Base-by-base conservation (phyloP, 2,329 filamentous ascomycete species). In the Ophiosphaerella narmari region DNA sequence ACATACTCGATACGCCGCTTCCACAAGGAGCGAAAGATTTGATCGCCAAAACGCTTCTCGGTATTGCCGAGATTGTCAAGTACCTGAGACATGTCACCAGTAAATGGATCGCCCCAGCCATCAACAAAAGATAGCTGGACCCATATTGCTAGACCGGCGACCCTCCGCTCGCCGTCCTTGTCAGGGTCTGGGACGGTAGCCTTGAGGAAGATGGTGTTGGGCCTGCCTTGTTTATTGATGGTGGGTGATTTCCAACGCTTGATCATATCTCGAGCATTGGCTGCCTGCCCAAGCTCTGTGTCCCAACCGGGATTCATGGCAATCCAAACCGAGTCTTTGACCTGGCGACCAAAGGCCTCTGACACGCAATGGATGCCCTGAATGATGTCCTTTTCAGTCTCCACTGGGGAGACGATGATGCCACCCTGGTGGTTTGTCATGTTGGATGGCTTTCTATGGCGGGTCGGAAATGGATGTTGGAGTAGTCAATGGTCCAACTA, bases 111-210 rank as follows among this genome's bases (percentile, higher is more conserved):
- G 11, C 82, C 82, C 41, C 75, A 62, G 11, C 81, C 82, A 2
- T 75, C 70, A 0, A 83, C 75, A 6, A 72, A 65, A 0, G 82
- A 84, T 0, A 73, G 65, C 55, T 85, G 82, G 7, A 72, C 59
- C 83, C 83, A 86, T 47, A 84, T 78, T 2, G 82, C 81, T 24
- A 81, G 51, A 13, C 82, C 83, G 8, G 72, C 82, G n/a, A 83
- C 71, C 33, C 50, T 54, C 4, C 58, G 57, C 40, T 68, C 48
- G 37, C 45, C 55, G 7, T 56, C 44, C 2, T 60, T 59, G 1
- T 50, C 45, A 1, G 71, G 66, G 2, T 74, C 57, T 1, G 73
- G 70, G 1, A 83, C 39, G 0, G 78, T 82, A 1, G 81, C 82
- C 52, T 83, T 83, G 52, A 85, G 71, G 52, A 80, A 83, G 1